Percentiles rank a stretch among this genome's conserved stretches.
Conservation (phyloP, 1,284 basidiomycete genomes). For the Neonothopanus nambi region DNA sequence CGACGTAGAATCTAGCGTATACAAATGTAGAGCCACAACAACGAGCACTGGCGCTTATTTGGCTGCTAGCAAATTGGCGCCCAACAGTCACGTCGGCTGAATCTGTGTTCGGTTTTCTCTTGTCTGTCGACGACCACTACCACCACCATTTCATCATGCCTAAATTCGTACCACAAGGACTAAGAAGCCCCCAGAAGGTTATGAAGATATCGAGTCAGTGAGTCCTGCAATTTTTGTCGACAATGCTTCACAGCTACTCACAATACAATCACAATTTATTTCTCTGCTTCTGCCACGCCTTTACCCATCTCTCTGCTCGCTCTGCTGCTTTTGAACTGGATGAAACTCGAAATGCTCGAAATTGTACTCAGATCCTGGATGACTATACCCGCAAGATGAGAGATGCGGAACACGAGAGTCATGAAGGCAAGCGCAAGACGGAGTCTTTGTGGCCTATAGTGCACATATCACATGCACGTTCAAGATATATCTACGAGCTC, state of each 20-base stretch:
- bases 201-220: slow-evolving; percentile 90
- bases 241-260: slow-evolving; percentile 8
- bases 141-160: slow-evolving; percentile 55
- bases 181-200: slow-evolving; percentile 95
- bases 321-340: slow-evolving; percentile 3
- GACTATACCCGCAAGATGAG: slow-evolving; percentile 97
- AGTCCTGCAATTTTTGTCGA: slow-evolving; percentile 22
- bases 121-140: background rate
- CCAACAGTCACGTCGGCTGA: too few species aligned
- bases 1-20: too few species aligned
- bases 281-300: background rate
- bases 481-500: slow-evolving; percentile 96
- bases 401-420: slow-evolving; percentile 95
- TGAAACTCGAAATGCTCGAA: too few species aligned
- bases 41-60: too few species aligned
- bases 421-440: slow-evolving; percentile 96
- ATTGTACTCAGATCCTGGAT: slow-evolving; percentile 86
- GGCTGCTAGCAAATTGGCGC: too few species aligned
- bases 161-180: slow-evolving; percentile 94
- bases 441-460: slow-evolving; percentile 99
- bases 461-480: slow-evolving; percentile 94
- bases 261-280: background rate
- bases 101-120: background rate
- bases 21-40: too few species aligned
- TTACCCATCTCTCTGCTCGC: background rate